Evolutionary conservation across 805 yeast species (phyloP), one percentile per base, ranked within the genome.

Genomic region (Zygoascus ofunaensis): DNA sequence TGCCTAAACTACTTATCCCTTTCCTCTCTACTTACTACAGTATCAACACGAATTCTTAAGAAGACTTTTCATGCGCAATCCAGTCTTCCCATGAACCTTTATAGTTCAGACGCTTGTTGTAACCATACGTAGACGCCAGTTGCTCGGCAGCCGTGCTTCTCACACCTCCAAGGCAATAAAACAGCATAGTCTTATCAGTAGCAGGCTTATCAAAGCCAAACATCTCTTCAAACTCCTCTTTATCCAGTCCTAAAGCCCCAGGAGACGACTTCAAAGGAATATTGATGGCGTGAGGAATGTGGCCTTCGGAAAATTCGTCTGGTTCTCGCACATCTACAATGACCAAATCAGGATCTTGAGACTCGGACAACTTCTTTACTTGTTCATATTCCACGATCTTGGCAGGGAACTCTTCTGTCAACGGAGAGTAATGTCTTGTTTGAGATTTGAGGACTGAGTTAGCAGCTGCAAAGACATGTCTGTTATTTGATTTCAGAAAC

Each of bases 281-380:
- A 59, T 92, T 92, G 45, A 89, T 64, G 4, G 97, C 81, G 12
- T 77, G 74, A 23, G 96, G 96, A 54, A 90, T 82, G 59, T 75
- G 79, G 36, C 95, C 95, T 39, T 69, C 77, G 33, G 66, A 66
- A 56, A 66, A 72, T 65, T 90, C 98, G 21, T 70, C 73, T 4
- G 97, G 96, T 68, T 90, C 97, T 61, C 98, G 79, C 18, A 86
- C 97, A 59, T 90, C 98, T 20, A 90, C 79, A 33, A 90, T 64
- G 35, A 86, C 70, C 32, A 73, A 64, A 14, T 68, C 65, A 14
- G 76, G 70, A 44, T 67, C 69, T 3, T 78, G 76, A 38, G 64
- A 49, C 7, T 62, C 47, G 17, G 70, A 62, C 20, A 83, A 59
- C n/a, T 65, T 59, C 53, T 72, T 70, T 55, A 83, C 68, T 12